Base-by-base conservation (phyloP, 495 filamentous ascomycete species). In the Tuber indicum region DNA sequence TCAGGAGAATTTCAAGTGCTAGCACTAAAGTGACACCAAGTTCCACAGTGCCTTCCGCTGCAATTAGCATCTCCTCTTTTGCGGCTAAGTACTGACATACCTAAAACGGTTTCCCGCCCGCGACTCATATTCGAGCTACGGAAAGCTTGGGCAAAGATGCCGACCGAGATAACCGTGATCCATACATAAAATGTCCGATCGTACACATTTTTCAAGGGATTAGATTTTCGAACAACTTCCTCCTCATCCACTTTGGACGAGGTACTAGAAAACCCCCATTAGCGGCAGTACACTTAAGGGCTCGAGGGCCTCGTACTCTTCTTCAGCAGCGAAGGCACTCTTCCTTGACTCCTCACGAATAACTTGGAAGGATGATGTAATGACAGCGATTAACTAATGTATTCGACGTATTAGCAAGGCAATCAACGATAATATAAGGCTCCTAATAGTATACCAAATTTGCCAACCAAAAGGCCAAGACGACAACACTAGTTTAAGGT, bases 311-410 rank as follows among this genome's bases (percentile, higher is more conserved):
- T 39, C 78, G 73, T 87, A 87, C 73, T 92, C 87, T 43, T 93
- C 88, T 74, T 94, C 89, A 26, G 89, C 89, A 32, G 95, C 92
- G 84, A 99, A 99, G 14, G 96, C 94, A 85, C 94, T 97, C 70
- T 91, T 90, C 84, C 92, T 93, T 85, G 94, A 96, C 84, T 99
- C 96, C 85, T 99, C 96, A 77, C 96, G 89, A 79, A 98, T 99
- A 78, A 99, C 93, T 84, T 99, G 96, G 83, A 99, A 98, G 12
- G 96, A 97, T 39, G 95, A 96, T 0, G 96, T 99, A 81, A 99
- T 99, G 75, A 99, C 96, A 17, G 96, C 96, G 83, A 99, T 96
- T 42, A 99, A 87, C 85, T 84, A 58, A 66, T 69, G 42, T n/a
- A 12, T 23, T 41, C 1, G 16, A 43, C 23, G 21, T 71, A 75